Percentiles rank a stretch among this genome's conserved stretches.
Evolutionary conservation across 768 basidiomycete species (phyloP).

Genomic region (Boletus fagicola): DNA sequence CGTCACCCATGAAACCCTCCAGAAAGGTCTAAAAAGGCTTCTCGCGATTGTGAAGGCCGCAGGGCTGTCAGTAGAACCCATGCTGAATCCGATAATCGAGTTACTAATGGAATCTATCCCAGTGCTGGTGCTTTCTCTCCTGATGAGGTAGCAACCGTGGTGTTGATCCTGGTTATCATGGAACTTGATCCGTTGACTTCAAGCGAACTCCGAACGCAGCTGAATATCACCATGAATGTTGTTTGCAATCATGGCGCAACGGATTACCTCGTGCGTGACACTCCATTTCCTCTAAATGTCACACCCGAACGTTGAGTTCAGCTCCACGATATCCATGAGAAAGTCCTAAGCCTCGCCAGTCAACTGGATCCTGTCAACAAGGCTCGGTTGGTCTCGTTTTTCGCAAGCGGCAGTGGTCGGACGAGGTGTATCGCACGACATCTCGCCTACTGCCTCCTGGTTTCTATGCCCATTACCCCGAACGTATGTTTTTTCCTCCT

Average conservation of each 20-base stretch:
- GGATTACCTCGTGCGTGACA: constrained; percentile 29
- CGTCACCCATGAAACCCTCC: constrained; percentile 26
- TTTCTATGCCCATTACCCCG: background rate
- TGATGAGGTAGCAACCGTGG: constrained; percentile 47
- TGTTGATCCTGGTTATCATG: constrained; percentile 51
- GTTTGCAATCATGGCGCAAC: constrained; percentile 41
- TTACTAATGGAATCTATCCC: constrained; percentile 15
- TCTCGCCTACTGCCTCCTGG: constrained; percentile 46
- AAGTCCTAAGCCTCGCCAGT: constrained; percentile 41
- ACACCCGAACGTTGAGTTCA: constrained; percentile 22
- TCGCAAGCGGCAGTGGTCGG: constrained; percentile 50
- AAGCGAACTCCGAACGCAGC: constrained; percentile 43
- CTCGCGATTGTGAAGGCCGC: constrained; percentile 42
- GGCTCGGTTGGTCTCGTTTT: constrained; percentile 46
- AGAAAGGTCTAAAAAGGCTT: constrained; percentile 40
- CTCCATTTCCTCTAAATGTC: background rate
- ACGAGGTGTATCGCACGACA: constrained; percentile 56
- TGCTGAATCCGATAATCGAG: background rate
- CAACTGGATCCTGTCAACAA: constrained; percentile 49
- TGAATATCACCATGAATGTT: constrained; percentile 46
- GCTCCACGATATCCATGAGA: constrained; percentile 49
- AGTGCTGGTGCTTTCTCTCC: constrained; percentile 35
- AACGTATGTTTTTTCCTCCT: constrained; percentile 16
- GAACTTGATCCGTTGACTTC: constrained; percentile 54
- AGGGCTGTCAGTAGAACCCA: constrained; percentile 42